Evolutionary conservation across 257 asterid genomes (phyloP).

Genomic region (Lycium barbarum): DNA sequence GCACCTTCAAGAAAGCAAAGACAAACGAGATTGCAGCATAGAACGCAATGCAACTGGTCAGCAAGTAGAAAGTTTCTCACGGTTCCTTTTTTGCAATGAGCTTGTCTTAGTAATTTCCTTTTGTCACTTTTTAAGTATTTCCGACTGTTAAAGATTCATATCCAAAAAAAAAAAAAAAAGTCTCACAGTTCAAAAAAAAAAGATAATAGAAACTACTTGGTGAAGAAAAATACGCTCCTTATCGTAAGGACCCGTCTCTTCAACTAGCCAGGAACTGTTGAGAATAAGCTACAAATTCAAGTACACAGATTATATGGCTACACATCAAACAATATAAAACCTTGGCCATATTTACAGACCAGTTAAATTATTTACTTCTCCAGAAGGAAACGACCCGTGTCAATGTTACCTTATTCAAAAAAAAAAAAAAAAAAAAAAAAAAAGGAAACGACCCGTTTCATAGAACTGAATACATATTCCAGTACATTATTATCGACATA

Average conservation of each 20-base stretch:
- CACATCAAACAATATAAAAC: not conserved
- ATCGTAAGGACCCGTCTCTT: not conserved
- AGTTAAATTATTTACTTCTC: conserved; percentile 5
- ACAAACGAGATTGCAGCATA: not conserved
- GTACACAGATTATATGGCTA: not conserved
- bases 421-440: no score
- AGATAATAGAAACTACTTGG: not conserved
- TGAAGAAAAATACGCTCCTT: not conserved
- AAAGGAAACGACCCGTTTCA: not conserved
- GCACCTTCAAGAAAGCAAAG: conserved; percentile 18
- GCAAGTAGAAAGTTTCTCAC: conserved; percentile 10
- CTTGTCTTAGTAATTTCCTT: not conserved
- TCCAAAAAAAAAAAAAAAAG: not conserved
- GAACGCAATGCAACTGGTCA: not conserved
- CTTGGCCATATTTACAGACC: conserved; percentile 18
- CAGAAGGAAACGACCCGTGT: not conserved
- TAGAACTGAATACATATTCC: conserved; percentile 3
- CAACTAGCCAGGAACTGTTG: not conserved
- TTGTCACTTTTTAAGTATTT: not conserved
- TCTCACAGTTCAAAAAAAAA: not conserved
- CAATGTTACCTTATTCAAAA: no score
- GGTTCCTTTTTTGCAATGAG: not conserved
- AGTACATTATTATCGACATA: not conserved
- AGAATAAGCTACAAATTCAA: not conserved
- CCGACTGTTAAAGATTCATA: not conserved